Evolutionary conservation across 2,329 filamentous ascomycete genomes (phyloP).

Genomic region (Calonectria leucothoes): DNA sequence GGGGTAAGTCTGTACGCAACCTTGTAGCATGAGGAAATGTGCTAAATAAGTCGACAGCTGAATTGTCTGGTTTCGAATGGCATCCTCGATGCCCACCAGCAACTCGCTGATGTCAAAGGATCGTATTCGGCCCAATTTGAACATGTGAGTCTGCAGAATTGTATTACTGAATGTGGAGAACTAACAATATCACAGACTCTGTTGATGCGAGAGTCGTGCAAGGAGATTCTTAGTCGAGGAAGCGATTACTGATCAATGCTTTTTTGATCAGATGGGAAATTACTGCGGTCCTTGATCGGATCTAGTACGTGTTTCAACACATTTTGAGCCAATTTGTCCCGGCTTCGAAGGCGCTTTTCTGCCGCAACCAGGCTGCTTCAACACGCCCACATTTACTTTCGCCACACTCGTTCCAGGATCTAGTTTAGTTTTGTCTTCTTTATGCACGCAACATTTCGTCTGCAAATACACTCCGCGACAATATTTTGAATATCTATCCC

Average conservation of each 20-base stretch:
- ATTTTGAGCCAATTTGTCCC: constrained; percentile 19
- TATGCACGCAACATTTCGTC: neutral
- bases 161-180: neutral
- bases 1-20: constrained; percentile 55
- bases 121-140: constrained; percentile 75
- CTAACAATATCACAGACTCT: constrained; percentile 53
- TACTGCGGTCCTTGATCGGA: neutral
- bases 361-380: constrained; percentile 7
- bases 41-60: constrained; percentile 54
- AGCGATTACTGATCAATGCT: constrained; percentile 57
- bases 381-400: constrained; percentile 16
- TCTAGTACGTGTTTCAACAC: constrained; percentile 23
- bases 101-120: constrained; percentile 67
- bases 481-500: neutral
- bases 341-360: neutral
- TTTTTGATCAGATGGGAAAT: neutral
- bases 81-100: constrained; percentile 67
- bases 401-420: neutral
- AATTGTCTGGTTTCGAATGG: constrained; percentile 68
- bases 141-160: constrained; percentile 51
- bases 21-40: accelerated
- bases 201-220: constrained; percentile 55
- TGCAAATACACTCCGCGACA: neutral
- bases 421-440: neutral
- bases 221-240: constrained; percentile 65